These are phyloP conservation scores for Blastobotrys arbuscula DNA, from an alignment of 1,139 yeast species.

Conservation along the genomic window DNA sequence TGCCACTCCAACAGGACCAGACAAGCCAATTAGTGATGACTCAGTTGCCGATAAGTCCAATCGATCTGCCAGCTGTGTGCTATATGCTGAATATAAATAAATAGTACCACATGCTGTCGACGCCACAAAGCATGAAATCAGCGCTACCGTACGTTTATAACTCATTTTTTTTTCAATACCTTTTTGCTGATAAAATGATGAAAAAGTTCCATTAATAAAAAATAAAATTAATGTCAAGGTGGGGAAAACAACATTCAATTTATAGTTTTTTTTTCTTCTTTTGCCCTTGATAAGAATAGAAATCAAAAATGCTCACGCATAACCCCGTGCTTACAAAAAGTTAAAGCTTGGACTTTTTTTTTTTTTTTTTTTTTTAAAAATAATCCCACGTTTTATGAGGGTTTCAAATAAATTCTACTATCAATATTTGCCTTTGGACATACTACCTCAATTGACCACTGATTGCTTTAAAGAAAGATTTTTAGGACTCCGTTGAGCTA, in stretches of 20 bases:
- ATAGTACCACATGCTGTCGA: slow-evolving; percentile 54
- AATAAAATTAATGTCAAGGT: neutral
- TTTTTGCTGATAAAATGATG: neutral
- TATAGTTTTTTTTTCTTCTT: too few species aligned
- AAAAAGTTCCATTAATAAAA: neutral
- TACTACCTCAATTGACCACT: too few species aligned
- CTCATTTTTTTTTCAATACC: neutral
- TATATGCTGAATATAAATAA: slow-evolving; percentile 54
- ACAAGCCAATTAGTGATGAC: slow-evolving; percentile 48
- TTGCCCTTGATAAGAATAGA: neutral
- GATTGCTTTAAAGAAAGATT: too few species aligned
- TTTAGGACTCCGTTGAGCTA: too few species aligned
- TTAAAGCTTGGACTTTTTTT: too few species aligned
- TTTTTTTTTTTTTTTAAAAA: too few species aligned
- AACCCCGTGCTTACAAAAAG: too few species aligned
- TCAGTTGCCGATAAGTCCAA: slow-evolving; percentile 50
- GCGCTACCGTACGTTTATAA: slow-evolving; percentile 16
- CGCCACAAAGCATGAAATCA: slow-evolving; percentile 27
- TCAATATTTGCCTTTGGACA: too few species aligned
- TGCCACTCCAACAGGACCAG: slow-evolving; percentile 56
- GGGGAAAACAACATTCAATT: neutral
- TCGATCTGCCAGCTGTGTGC: slow-evolving; percentile 53
- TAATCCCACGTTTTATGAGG: too few species aligned
- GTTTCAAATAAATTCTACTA: too few species aligned
- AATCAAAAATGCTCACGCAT: neutral